phyloP scores from a whole-genome alignment of 805 yeast genomes.

The Saturnispora gosingensis region DNA sequence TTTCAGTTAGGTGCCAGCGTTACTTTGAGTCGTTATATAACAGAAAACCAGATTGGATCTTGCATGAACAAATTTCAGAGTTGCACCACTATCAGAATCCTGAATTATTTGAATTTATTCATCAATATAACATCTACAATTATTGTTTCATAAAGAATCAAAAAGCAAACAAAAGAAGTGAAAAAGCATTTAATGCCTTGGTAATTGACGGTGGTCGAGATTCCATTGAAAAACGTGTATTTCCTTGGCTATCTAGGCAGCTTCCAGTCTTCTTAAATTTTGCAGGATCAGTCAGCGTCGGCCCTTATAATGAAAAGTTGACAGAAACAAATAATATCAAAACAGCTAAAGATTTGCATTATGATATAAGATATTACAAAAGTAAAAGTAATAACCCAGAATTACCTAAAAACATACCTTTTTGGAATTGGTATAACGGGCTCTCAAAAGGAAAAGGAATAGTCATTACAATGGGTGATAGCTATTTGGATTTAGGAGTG shows the following conservation, averaged over 20 bases:
- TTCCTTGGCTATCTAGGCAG: slow-evolving; percentile 29
- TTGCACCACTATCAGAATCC: slow-evolving; percentile 25
- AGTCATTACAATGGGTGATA: slow-evolving; percentile 40
- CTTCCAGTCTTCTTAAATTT: slow-evolving; percentile 29
- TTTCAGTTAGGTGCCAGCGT: slow-evolving; percentile 30
- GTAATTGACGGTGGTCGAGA: slow-evolving; percentile 14
- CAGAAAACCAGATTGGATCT: slow-evolving; percentile 35
- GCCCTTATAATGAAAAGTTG: slow-evolving; percentile 9
- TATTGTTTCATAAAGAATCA: slow-evolving; percentile 6
- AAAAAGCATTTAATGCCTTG: neutral
- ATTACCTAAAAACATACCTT: slow-evolving; percentile 10
- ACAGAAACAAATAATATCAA: slow-evolving; percentile 11
- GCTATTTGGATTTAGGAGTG: slow-evolving; percentile 33
- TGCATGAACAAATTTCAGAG: slow-evolving; percentile 13
- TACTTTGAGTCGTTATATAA: slow-evolving; percentile 37
- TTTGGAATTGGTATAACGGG: slow-evolving; percentile 15
- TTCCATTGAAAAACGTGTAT: slow-evolving; percentile 26
- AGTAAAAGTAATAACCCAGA: neutral
- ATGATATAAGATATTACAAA: neutral
- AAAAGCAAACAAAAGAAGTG: neutral
- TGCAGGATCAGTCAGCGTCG: slow-evolving; percentile 23
- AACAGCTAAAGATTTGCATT: neutral
- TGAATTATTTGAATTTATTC: slow-evolving; percentile 3
- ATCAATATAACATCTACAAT: slow-evolving; percentile 9
- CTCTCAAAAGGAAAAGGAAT: slow-evolving; percentile 39